These are phyloP conservation scores for Aspergillus terreus DNA, from an alignment of 2,329 filamentous ascomycete genomes.

Conservation along the genomic window DNA sequence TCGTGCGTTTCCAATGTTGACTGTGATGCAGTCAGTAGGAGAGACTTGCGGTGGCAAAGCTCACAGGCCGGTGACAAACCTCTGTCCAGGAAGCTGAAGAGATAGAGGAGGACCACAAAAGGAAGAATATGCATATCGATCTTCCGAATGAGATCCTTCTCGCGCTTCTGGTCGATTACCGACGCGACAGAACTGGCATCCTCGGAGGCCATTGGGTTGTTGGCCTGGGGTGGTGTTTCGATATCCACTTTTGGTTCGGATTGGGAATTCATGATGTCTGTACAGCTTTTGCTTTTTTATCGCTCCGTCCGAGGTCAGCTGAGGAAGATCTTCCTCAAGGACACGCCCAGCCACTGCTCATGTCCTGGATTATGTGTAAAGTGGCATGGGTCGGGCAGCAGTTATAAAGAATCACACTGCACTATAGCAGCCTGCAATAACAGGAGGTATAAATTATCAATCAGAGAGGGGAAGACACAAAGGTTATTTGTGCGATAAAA, in stretches of 20 bases:
- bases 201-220: conserved; percentile 5
- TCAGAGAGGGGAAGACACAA: not conserved
- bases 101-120: conserved; percentile 51
- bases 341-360: not conserved
- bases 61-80: conserved; percentile 19
- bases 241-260: conserved; percentile 9
- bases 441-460: conserved; percentile 1
- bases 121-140: conserved; percentile 41
- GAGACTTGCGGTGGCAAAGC: not conserved
- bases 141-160: conserved; percentile 33
- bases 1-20: conserved; percentile 70
- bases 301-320: not conserved
- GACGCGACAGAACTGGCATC: conserved; percentile 17
- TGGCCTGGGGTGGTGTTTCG: conserved; percentile 7
- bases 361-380: not conserved
- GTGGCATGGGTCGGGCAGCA: not conserved
- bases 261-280: not conserved
- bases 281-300: not conserved
- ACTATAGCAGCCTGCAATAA: not conserved
- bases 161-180: conserved; percentile 24
- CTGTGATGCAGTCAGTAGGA: conserved; percentile 24
- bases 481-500: conserved; percentile 1
- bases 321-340: not conserved
- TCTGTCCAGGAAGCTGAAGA: conserved; percentile 72
- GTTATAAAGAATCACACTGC: not conserved